These are phyloP conservation scores for Przewalskia tangutica DNA, from an alignment of 257 asterid genomes.

Conservation along the genomic window DNA sequence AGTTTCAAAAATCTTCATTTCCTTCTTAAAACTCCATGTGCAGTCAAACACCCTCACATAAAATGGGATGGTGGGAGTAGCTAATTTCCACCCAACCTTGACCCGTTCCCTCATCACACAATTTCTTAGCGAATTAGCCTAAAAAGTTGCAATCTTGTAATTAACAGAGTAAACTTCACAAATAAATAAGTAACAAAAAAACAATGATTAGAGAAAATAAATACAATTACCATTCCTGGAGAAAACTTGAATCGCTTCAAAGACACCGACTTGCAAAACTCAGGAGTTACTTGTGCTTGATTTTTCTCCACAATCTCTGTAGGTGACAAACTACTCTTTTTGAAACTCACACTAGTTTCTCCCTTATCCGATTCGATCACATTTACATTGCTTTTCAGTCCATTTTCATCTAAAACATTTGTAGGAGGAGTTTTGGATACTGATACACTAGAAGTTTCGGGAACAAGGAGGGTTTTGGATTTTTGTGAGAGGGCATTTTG, in stretches of 20 bases:
- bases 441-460: background rate
- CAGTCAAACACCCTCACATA: too few relatives aligned
- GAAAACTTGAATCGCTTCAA: conserved; percentile 85
- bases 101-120: background rate
- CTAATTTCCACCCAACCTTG: background rate
- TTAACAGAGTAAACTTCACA: background rate
- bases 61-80: too few relatives aligned
- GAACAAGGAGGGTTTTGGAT: conserved; percentile 13
- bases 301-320: conserved; percentile 28
- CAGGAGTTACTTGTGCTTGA: conserved; percentile 64
- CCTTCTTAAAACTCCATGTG: too few relatives aligned
- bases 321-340: conserved; percentile 22
- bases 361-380: background rate
- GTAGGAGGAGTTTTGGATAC: background rate
- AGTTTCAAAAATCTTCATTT: too few relatives aligned
- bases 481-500: conserved; percentile 37
- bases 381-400: background rate
- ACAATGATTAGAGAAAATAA: background rate
- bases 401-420: background rate
- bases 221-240: conserved; percentile 76
- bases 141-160: background rate
- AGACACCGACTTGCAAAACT: conserved; percentile 39
- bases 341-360: conserved; percentile 8
- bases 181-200: background rate
- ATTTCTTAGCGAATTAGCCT: background rate